Base-by-base conservation (phyloP, 306 rosid species). In the Crotalaria pallida region DNA sequence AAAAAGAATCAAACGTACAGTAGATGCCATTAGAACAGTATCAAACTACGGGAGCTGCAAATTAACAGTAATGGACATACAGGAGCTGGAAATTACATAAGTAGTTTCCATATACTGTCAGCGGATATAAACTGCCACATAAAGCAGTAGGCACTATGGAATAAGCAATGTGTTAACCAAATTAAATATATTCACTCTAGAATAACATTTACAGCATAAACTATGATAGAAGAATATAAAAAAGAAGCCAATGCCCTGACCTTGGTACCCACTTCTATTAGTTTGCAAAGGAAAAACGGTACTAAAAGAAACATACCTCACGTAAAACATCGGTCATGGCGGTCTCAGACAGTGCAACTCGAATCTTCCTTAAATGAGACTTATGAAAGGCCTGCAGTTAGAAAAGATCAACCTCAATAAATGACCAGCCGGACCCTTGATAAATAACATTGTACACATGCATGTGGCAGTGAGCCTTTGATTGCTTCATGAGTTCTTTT, bases 271-370 rank as follows among this genome's bases (percentile, higher is more conserved):
- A 13, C 7, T 18, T 8, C 38, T 53, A 68, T 6, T 76, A 40
- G 19, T 72, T 47, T 48, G 12, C 48, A 34, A 47, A 66, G 51
- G 27, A 13, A 23, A 29, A 6, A 77, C 89, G n/a, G n/a, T n/a
- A n/a, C n/a, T n/a, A n/a, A n/a, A n/a, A n/a, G n/a, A n/a, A n/a
- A n/a, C n/a, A n/a, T n/a, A n/a, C n/a, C n/a, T n/a, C n/a, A n/a
- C n/a, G n/a, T n/a, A n/a, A n/a, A n/a, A n/a, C 99, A 83, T 95
- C 99, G 55, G 89, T 86, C 99, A 95, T 95, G 69, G 99, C 99
- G 34, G 99, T 95, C 88, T 95, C 99, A 13, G 95, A 87, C 47
- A 97, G 99, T 80, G 91, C 96, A 81, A 95, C 99, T 67, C 97
- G 96, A 65, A 84, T 89, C 82, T 83, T 95, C 80, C 83, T 77